Percentiles rank a stretch among this genome's conserved stretches.
Evolutionary conservation across 352 stramenopile species (phyloP).

Genomic region (Globisporangium mamillatum): DNA sequence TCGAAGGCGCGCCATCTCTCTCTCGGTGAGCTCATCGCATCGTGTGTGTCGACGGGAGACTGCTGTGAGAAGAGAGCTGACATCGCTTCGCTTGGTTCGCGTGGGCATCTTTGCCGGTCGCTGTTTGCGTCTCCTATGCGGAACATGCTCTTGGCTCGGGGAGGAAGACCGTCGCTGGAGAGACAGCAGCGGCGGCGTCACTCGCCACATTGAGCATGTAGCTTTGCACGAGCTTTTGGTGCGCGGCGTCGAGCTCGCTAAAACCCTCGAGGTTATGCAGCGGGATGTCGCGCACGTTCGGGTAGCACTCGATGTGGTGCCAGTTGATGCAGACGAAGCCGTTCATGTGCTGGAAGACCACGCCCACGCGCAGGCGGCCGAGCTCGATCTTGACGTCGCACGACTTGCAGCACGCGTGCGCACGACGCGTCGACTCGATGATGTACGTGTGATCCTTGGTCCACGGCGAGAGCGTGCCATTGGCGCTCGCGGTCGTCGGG

Average conservation of each 20-base stretch:
- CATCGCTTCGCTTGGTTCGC: no score
- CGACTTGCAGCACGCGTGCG: conserved; percentile 72
- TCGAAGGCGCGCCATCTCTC: not conserved
- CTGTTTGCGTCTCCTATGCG: conserved; percentile 21
- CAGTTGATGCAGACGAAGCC: conserved; percentile 85
- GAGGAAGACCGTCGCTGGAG: conserved; percentile 20
- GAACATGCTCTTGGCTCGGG: conserved; percentile 28
- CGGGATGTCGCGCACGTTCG: conserved; percentile 50
- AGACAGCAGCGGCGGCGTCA: not conserved
- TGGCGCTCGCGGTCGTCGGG: conserved; percentile 29
- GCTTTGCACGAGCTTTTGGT: conserved; percentile 58
- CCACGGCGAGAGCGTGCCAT: conserved; percentile 38
- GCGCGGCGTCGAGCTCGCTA: conserved; percentile 45
- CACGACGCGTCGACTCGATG: conserved; percentile 68
- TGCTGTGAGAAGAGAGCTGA: no score
- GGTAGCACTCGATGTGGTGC: conserved; percentile 82
- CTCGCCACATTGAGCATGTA: conserved; percentile 26
- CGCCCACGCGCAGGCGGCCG: conserved; percentile 63
- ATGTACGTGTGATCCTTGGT: conserved; percentile 80
- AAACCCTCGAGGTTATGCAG: conserved; percentile 70
- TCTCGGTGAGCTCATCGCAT: no score
- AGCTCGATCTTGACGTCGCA: conserved; percentile 67
- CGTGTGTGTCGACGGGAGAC: no score
- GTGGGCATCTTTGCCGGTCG: not conserved
- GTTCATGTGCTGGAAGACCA: conserved; percentile 80